Percentiles rank a stretch among this genome's conserved stretches.
Evolutionary conservation across 257 asterid species (phyloP).

Genomic region (Ophiorrhiza pumila): DNA sequence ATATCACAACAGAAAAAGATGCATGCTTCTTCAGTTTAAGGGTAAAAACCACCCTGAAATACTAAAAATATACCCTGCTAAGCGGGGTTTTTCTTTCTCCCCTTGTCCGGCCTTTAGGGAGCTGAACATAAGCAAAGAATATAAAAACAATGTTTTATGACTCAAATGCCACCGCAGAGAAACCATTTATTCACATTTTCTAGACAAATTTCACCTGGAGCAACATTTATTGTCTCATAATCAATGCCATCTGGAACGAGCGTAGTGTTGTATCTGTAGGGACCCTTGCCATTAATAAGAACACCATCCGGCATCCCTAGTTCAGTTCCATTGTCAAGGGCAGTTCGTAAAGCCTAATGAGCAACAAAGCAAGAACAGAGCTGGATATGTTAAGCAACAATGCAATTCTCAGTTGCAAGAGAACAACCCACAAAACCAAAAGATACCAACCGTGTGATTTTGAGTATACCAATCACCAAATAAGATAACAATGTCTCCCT

Average conservation of each 20-base stretch:
- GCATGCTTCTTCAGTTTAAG: neutral
- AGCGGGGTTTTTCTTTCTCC: neutral
- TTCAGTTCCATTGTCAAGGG: conserved; percentile 62
- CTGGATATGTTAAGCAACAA: neutral
- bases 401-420: neutral
- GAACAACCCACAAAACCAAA: conserved; percentile 1
- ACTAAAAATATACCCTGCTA: neutral
- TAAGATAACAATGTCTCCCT: conserved; percentile 72
- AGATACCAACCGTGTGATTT: conserved; percentile 59
- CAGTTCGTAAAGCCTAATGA: conserved; percentile 55
- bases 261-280: conserved; percentile 71
- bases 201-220: conserved; percentile 58
- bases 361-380: conserved; percentile 1
- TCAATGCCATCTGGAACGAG: conserved; percentile 84
- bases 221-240: conserved; percentile 71
- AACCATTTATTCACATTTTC: neutral
- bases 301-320: conserved; percentile 97
- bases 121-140: neutral
- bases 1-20: neutral
- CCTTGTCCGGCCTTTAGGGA: neutral
- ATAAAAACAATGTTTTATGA: neutral
- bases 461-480: conserved; percentile 94
- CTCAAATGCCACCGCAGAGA: neutral
- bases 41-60: neutral
- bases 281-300: conserved; percentile 95